Base-by-base conservation (phyloP, 2,329 filamentous ascomycete genomes). In the Penicillium polonicum region DNA sequence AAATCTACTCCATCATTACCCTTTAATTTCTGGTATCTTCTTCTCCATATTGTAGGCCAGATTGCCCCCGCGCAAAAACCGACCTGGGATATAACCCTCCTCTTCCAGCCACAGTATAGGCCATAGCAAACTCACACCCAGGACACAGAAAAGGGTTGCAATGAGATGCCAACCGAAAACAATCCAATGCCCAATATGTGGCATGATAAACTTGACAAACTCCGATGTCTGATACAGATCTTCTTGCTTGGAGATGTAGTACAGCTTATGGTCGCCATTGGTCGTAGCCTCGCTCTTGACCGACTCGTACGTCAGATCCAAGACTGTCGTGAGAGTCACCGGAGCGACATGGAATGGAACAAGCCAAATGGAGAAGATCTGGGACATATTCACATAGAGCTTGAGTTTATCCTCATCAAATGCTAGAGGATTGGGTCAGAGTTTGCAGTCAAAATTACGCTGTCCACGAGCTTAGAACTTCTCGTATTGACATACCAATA, bases 211-310 rank as follows among this genome's bases (percentile, higher is more conserved):
- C 65, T 88, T 87, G 60, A 93, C 78, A 61, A 87, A 88, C 64
- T 96, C 88, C 48, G 86, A 87, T 0, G 85, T 80, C 67, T 93
- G 90, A 69, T 96, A 96, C 8, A 92, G 76, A 70, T 96, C 91
- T 63, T 95, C 87, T 71, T 96, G 92, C 19, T 80, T 83, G 7
- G 80, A 74, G 61, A 96, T 92, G 70, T 87, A 89, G 76, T 92
- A 94, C 57, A 81, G 82, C 23, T 67, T 74, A 38, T 67, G 60
- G 10, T 68, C 63, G 6, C 57, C 64, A 39, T 68, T 63, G 15
- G 41, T 58, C 42, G 51, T 64, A 33, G 61, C 52, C n/a, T 58
- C 50, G 36, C 46, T 57, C 17, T 61, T 51, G 13, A 49, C 50
- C 19, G 78, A 71, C 31, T 79, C 74, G 17, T 80, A 80, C 2